Conservation (phyloP, 176 grass and related monocot species). For the Elaeis guineensis region DNA sequence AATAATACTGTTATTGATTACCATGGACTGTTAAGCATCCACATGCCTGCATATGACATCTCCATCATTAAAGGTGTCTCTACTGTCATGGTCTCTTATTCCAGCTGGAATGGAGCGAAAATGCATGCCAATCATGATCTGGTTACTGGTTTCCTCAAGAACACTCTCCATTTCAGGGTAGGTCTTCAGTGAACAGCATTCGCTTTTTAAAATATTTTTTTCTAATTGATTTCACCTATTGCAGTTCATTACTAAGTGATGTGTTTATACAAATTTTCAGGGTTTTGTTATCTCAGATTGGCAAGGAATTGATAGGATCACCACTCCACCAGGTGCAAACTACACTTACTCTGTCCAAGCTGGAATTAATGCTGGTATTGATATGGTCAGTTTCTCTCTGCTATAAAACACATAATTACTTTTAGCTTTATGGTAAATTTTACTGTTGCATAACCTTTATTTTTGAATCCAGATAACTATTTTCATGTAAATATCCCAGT, state of each 20-base stretch:
- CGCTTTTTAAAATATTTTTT: slow-evolving; percentile 23
- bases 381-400: slow-evolving; percentile 54
- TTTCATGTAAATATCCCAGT: not conserved
- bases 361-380: slow-evolving; percentile 86
- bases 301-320: slow-evolving; percentile 85
- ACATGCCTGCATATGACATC: slow-evolving; percentile 93
- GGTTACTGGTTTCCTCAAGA: slow-evolving; percentile 77
- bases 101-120: slow-evolving; percentile 88
- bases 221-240: not conserved
- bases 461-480: not conserved
- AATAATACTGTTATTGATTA: slow-evolving; percentile 76
- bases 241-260: not conserved
- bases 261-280: slow-evolving; percentile 24
- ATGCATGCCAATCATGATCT: slow-evolving; percentile 88
- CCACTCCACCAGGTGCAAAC: slow-evolving; percentile 50
- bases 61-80: slow-evolving; percentile 82
- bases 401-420: not conserved
- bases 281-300: slow-evolving; percentile 98
- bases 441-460: too few relatives aligned
- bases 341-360: slow-evolving; percentile 97
- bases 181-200: slow-evolving; percentile 12
- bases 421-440: not conserved
- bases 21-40: slow-evolving; percentile 69
- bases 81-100: slow-evolving; percentile 96
- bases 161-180: slow-evolving; percentile 74